Evolutionary conservation across 768 basidiomycete genomes (phyloP), one percentile per base, ranked within the genome.

Genomic region (Sporobolomyces phaffii): DNA sequence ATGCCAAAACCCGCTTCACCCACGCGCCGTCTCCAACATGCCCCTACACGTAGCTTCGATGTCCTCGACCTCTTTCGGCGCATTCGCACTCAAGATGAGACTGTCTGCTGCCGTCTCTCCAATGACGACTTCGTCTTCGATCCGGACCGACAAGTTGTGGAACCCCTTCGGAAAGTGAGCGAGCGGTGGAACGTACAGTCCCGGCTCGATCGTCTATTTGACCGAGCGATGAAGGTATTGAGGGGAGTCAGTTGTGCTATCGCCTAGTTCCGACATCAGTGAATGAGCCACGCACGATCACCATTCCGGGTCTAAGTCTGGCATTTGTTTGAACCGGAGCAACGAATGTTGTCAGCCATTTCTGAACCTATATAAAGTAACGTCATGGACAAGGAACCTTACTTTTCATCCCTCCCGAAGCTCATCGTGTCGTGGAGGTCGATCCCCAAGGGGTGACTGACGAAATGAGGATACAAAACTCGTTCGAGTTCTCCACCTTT

Each of bases 401-500:
- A 79, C 77, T 70, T 69, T 36, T 77, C 74, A 54, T 72, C 74
- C 38, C 79, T 65, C 50, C 74, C 72, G 26, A 76, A 75, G 5
- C 76, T 74, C 24, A 77, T 76, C 49, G 90, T 88, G 75, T 98
- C 96, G 73, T 98, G 94, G 59, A 98, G 76, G 79, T 98, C 94
- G 54, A 96, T 86, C 9, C 96, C 96, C 41, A 98, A 86, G 10
- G 89, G 88, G 79, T 99, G 96, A 31, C 89, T 85, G 51, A 99
- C 77, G 69, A 86, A 91, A 80, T 99, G 96, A 1, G 96, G 96
- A 75, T 97, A 99, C 73, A 99, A 77, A 34, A 80, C 73, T 31
- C 86, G 78, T 69, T 89, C 83, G 49, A 93, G 81, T 18, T 78
- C 71, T 70, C 79, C 79, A 2, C 41, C 66, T 3, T 60, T 18